These are phyloP conservation scores for Podaxis rugospora DNA, from an alignment of 768 basidiomycete species.

Conservation along the genomic window DNA sequence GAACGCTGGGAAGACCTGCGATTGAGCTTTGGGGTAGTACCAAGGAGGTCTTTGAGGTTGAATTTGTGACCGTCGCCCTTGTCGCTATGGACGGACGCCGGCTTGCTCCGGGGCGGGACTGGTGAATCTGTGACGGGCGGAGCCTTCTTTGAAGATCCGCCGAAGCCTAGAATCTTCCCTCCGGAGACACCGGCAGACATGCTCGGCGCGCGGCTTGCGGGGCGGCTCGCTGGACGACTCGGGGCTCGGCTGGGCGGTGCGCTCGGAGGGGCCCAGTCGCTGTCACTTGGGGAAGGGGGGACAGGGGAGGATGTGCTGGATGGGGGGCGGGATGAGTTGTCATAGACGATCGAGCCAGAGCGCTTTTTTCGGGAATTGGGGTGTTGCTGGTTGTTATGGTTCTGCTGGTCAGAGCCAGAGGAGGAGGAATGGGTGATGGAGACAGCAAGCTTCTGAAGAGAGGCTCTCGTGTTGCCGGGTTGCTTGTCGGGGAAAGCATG, in stretches of 20 bases:
- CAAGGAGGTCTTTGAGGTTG: slow-evolving; percentile 77
- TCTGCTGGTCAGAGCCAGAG: slow-evolving; percentile 31
- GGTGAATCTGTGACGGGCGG: slow-evolving; percentile 11
- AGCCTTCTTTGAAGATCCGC: slow-evolving; percentile 1
- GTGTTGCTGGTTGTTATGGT: neutral
- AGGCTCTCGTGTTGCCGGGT: slow-evolving; percentile 42
- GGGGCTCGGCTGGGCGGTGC: slow-evolving; percentile 58
- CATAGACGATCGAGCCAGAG: neutral
- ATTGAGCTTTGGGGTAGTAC: slow-evolving; percentile 66
- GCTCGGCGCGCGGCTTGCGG: slow-evolving; percentile 43
- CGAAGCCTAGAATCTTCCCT: slow-evolving; percentile 21
- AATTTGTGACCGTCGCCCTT: slow-evolving; percentile 64
- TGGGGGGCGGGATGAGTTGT: slow-evolving; percentile 14
- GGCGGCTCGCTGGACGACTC: slow-evolving; percentile 52
- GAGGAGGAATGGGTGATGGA: slow-evolving; percentile 21
- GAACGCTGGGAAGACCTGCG: slow-evolving; percentile 69
- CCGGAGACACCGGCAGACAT: slow-evolving; percentile 41
- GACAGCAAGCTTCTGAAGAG: slow-evolving; percentile 35
- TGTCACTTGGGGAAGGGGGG: slow-evolving; percentile 49
- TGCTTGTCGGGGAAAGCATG: slow-evolving; percentile 44
- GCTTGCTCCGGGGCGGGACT: slow-evolving; percentile 25
- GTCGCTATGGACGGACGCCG: slow-evolving; percentile 47
- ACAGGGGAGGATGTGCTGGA: slow-evolving; percentile 23
- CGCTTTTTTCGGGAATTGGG: slow-evolving; percentile 15
- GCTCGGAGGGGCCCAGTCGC: slow-evolving; percentile 48